A percentile compares a stretch with the other conserved stretches of the same genome.
Evolutionary conservation across 768 basidiomycete species (phyloP).

Genomic region (Artomyces pyxidatus): DNA sequence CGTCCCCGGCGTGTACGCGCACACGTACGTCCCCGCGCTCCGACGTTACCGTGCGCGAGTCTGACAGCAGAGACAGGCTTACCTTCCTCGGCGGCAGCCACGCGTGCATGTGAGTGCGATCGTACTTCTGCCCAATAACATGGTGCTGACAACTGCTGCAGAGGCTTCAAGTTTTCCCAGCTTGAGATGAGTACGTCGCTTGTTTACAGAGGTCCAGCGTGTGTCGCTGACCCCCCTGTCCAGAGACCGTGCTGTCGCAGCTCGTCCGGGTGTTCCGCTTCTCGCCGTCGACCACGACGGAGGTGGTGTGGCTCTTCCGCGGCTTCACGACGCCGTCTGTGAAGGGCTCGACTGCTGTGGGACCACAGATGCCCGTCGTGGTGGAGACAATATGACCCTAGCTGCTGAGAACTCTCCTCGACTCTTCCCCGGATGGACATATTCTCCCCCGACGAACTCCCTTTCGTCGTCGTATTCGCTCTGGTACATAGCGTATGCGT

Average conservation of each 20-base stretch:
- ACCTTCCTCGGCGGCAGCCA: not conserved
- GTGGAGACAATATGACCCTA: not conserved
- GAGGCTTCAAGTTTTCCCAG: not conserved
- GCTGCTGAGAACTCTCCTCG: no score
- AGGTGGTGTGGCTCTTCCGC: not conserved
- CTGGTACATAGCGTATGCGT: no score
- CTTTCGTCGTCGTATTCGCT: no score
- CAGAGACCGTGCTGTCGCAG: not conserved
- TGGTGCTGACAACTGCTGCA: not conserved
- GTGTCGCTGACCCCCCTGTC: not conserved
- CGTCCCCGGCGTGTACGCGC: slow-evolving; percentile 2
- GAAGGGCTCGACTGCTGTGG: not conserved
- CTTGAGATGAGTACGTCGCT: not conserved
- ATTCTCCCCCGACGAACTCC: no score
- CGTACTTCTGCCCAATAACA: not conserved
- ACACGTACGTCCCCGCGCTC: slow-evolving; percentile 5
- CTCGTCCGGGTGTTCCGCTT: not conserved
- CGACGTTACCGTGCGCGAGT: not conserved
- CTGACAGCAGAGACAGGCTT: not conserved
- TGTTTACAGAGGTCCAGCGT: not conserved
- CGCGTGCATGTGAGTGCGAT: not conserved
- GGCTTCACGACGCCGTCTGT: not conserved
- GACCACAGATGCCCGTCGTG: not conserved
- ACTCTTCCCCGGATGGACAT: no score
- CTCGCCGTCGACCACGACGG: not conserved